These are phyloP conservation scores for Solioccasus polychromus DNA, from an alignment of 768 basidiomycete species.

Conservation along the genomic window DNA sequence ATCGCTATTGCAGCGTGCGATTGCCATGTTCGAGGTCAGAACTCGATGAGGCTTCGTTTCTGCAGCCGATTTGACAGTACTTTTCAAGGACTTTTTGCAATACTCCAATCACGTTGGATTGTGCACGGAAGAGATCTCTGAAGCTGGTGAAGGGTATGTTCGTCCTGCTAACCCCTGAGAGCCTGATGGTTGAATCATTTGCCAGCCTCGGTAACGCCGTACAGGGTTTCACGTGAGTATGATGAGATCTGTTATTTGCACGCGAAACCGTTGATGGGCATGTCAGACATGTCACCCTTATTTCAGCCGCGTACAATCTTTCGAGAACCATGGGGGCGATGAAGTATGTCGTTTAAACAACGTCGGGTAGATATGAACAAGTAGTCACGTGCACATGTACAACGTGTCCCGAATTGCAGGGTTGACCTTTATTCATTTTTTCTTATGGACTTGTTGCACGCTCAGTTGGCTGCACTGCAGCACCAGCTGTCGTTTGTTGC, in stretches of 20 bases:
- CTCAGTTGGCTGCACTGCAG: conserved; percentile 55
- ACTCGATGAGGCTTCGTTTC: not conserved
- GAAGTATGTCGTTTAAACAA: conserved; percentile 7
- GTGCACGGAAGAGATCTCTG: conserved; percentile 83
- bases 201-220: conserved; percentile 79
- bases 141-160: conserved; percentile 76
- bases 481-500: conserved; percentile 67
- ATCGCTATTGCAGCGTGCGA: conserved; percentile 60
- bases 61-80: not conserved
- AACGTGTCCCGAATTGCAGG: conserved; percentile 7
- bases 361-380: not conserved
- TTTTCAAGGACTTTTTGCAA: conserved; percentile 65
- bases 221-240: conserved; percentile 82
- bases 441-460: conserved; percentile 61
- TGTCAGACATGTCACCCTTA: conserved; percentile 74
- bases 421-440: not conserved
- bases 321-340: conserved; percentile 52
- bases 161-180: not conserved
- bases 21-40: conserved; percentile 86
- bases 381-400: conserved; percentile 12
- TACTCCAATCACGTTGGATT: conserved; percentile 87
- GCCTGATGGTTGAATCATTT: conserved; percentile 1
- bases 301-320: conserved; percentile 81
- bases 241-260: not conserved
- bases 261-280: not conserved